Percentiles rank a stretch among this genome's conserved stretches.
Evolutionary conservation across 2,329 filamentous ascomycete genomes (phyloP).

Genomic region (Aspergillus alliaceus): DNA sequence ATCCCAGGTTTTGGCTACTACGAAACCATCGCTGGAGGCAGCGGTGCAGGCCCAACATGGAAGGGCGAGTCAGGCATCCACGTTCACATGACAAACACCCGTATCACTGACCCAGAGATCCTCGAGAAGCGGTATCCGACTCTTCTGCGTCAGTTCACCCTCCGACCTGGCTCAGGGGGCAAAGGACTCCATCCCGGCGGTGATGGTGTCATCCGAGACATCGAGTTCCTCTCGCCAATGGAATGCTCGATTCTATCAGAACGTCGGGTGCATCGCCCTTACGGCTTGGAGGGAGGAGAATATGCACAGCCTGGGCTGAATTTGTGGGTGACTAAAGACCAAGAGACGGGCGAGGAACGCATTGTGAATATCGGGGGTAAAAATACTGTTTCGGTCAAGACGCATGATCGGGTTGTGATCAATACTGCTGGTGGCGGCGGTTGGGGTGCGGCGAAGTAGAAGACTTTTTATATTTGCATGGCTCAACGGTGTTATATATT

Average conservation of each 20-base stretch:
- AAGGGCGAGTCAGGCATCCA: slow-evolving; percentile 75
- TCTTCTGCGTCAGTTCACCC: slow-evolving; percentile 68
- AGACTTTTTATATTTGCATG: neutral
- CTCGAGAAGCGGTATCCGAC: slow-evolving; percentile 80
- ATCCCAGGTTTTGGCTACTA: slow-evolving; percentile 83
- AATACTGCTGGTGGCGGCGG: slow-evolving; percentile 57
- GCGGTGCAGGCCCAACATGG: slow-evolving; percentile 74
- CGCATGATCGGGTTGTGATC: slow-evolving; percentile 62
- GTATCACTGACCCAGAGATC: slow-evolving; percentile 80
- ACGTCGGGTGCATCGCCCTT: slow-evolving; percentile 72
- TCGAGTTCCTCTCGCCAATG: slow-evolving; percentile 79
- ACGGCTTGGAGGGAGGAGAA: slow-evolving; percentile 79
- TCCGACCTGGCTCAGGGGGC: slow-evolving; percentile 66
- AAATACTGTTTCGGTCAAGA: slow-evolving; percentile 61
- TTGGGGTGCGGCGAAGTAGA: slow-evolving; percentile 25
- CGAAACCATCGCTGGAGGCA: slow-evolving; percentile 81
- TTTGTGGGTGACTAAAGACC: slow-evolving; percentile 77
- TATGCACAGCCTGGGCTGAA: slow-evolving; percentile 80
- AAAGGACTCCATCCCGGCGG: slow-evolving; percentile 68
- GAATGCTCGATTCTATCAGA: slow-evolving; percentile 80
- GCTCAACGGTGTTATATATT: neutral
- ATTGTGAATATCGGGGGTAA: slow-evolving; percentile 62
- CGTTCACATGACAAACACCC: slow-evolving; percentile 84
- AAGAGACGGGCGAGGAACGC: slow-evolving; percentile 53
- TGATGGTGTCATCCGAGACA: slow-evolving; percentile 76